Conservation (phyloP, 805 yeast species). For the Candida easanensis region DNA sequence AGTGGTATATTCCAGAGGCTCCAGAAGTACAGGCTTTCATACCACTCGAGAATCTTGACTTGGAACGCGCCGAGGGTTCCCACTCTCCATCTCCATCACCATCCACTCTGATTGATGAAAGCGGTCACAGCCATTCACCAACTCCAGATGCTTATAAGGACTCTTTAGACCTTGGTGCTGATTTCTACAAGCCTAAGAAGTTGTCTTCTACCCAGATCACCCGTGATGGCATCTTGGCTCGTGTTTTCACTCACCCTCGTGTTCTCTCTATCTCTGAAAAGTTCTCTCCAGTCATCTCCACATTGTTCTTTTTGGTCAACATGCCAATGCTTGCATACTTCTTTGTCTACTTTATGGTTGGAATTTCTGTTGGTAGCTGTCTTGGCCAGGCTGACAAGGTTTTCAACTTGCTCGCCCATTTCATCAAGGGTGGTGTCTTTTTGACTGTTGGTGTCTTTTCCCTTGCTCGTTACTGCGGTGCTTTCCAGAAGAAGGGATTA, state of each 20-base stretch:
- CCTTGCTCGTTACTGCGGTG: slow-evolving; percentile 87
- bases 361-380: slow-evolving; percentile 60
- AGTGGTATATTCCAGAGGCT: slow-evolving; percentile 18
- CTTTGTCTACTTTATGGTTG: slow-evolving; percentile 51
- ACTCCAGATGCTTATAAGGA: slow-evolving; percentile 25
- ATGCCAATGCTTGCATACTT: slow-evolving; percentile 64
- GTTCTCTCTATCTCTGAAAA: slow-evolving; percentile 23
- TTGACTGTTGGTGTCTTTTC: slow-evolving; percentile 71
- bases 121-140: slow-evolving; percentile 1
- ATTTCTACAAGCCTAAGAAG: slow-evolving; percentile 8
- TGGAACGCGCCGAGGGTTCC: slow-evolving; percentile 18
- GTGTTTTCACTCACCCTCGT: slow-evolving; percentile 32
- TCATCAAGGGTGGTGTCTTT: slow-evolving; percentile 94
- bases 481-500: slow-evolving; percentile 72
- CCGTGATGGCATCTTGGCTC: slow-evolving; percentile 34
- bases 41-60: slow-evolving; percentile 30
- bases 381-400: slow-evolving; percentile 67
- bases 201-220: slow-evolving; percentile 11
- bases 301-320: slow-evolving; percentile 51
- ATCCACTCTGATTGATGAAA: slow-evolving; percentile 24
- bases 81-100: slow-evolving; percentile 21
- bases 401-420: slow-evolving; percentile 87
- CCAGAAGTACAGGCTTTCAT: slow-evolving; percentile 24
- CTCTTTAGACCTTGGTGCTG: slow-evolving; percentile 23
- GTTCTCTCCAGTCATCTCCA: slow-evolving; percentile 25